A percentile compares a stretch with the other conserved stretches of the same genome.
These are phyloP conservation scores for Phytopythium boreale DNA, from an alignment of 352 stramenopile species.

Conservation along the genomic window DNA sequence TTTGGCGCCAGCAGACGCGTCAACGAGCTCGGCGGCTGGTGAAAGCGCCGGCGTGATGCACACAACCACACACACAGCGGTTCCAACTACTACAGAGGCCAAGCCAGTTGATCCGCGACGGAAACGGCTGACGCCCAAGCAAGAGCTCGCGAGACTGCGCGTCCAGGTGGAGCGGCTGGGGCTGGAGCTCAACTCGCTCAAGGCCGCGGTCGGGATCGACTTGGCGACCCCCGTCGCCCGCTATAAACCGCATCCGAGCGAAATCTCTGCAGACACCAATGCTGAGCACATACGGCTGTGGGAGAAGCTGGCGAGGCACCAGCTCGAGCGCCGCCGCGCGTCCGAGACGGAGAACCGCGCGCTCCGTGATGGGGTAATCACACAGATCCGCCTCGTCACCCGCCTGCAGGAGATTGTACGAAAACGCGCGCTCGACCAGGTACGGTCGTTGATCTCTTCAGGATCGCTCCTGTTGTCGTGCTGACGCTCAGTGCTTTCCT, in stretches of 20 bases:
- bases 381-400: background rate
- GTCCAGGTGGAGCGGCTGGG: background rate
- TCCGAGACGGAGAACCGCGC: background rate
- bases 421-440: background rate
- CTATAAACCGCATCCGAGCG: background rate
- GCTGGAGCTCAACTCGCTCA: background rate
- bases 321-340: background rate
- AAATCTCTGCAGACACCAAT: background rate
- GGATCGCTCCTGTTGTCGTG: background rate
- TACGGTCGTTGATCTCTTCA: background rate
- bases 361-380: background rate
- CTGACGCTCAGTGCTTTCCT: background rate
- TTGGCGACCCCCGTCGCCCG: background rate
- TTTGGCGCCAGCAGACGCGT: too few species aligned
- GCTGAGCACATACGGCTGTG: background rate
- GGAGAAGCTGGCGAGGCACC: background rate
- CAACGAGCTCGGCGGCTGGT: too few species aligned
- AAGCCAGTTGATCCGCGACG: background rate
- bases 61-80: background rate
- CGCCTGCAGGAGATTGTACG: background rate
- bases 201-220: conserved; percentile 1
- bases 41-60: too few species aligned
- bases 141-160: background rate
- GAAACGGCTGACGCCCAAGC: background rate
- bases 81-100: background rate